phyloP scores from a whole-genome alignment of 2,329 filamentous ascomycete genomes.

The Aspergillus pseudoviridinutans region DNA sequence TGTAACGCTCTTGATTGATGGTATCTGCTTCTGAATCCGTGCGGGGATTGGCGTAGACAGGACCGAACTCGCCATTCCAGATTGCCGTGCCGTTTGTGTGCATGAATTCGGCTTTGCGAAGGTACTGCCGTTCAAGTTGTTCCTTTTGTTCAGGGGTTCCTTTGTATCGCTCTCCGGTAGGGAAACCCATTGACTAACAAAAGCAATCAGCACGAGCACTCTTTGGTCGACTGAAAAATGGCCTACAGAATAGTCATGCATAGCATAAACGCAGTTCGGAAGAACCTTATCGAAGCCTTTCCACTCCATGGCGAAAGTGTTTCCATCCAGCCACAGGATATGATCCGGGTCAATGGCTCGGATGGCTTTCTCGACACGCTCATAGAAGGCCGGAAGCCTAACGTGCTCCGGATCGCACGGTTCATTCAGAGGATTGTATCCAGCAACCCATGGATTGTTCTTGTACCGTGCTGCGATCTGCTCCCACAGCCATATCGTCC shows the following conservation, averaged over 20 bases:
- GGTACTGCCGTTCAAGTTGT: constrained; percentile 40
- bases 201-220: background rate
- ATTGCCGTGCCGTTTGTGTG: constrained; percentile 38
- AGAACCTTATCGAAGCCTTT: constrained; percentile 41
- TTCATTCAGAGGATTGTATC: constrained; percentile 53
- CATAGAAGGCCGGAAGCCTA: constrained; percentile 46
- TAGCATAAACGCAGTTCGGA: constrained; percentile 45
- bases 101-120: constrained; percentile 49
- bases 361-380: constrained; percentile 45
- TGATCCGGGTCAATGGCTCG: constrained; percentile 45
- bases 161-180: constrained; percentile 38
- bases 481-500: constrained; percentile 49
- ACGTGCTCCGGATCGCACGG: constrained; percentile 47
- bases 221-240: background rate
- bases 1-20: constrained; percentile 44
- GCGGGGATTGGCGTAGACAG: constrained; percentile 35
- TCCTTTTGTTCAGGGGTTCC: constrained; percentile 40
- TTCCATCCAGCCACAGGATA: constrained; percentile 45
- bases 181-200: constrained; percentile 39
- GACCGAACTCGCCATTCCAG: constrained; percentile 54
- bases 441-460: constrained; percentile 47
- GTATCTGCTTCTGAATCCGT: constrained; percentile 30
- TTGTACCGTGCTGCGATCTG: constrained; percentile 45
- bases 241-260: constrained; percentile 41
- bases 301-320: constrained; percentile 46